phyloP scores from a whole-genome alignment of 805 yeast genomes.

The Saccharomycopsis fodiens region DNA sequence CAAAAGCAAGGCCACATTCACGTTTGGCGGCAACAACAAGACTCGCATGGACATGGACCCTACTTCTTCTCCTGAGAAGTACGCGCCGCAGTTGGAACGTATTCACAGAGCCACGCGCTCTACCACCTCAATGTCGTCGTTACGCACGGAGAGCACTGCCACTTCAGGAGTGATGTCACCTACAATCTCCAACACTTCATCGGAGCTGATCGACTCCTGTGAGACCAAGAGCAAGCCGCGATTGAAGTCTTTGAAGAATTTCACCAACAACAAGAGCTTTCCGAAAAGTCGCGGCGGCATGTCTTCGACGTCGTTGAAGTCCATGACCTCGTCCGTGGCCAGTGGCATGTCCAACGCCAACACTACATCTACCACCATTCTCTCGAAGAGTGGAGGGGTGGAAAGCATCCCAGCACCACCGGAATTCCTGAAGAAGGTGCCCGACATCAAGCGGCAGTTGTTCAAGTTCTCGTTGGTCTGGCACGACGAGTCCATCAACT shows the following conservation, averaged over 20 bases:
- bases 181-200: slow-evolving; percentile 1
- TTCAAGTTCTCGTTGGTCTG: slow-evolving; percentile 39
- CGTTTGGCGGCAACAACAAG: background rate
- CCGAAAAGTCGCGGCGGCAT: slow-evolving; percentile 17
- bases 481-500: slow-evolving; percentile 35
- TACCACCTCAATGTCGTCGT: slow-evolving; percentile 9
- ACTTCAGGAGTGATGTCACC: slow-evolving; percentile 4
- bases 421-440: slow-evolving; percentile 36
- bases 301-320: slow-evolving; percentile 20
- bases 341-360: background rate
- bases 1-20: background rate
- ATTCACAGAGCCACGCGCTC: slow-evolving; percentile 9
- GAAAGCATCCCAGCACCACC: slow-evolving; percentile 34
- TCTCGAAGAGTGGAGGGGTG: slow-evolving; percentile 1
- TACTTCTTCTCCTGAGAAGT: background rate
- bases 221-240: slow-evolving; percentile 7
- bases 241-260: slow-evolving; percentile 14
- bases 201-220: background rate
- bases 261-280: slow-evolving; percentile 8
- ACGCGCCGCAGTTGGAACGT: background rate
- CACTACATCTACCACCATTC: slow-evolving; percentile 2
- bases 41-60: background rate
- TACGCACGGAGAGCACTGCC: slow-evolving; percentile 3
- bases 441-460: slow-evolving; percentile 39
- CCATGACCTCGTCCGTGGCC: slow-evolving; percentile 10